phyloP scores from a whole-genome alignment of 106 monocot genomes.

The Ottelia alismoides region DNA sequence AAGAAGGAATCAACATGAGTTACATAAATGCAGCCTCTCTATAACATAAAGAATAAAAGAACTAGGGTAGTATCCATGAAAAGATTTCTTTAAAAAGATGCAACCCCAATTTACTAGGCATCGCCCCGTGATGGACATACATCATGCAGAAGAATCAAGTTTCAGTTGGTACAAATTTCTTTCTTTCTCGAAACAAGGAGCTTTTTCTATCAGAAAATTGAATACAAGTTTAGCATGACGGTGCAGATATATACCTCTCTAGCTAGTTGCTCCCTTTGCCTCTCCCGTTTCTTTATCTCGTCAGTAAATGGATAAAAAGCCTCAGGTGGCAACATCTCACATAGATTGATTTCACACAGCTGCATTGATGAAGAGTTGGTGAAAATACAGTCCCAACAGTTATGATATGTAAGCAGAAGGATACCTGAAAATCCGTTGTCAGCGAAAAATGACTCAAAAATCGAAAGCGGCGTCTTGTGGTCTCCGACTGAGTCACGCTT shows the following conservation, averaged over 20 bases:
- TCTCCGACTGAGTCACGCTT: slow-evolving; percentile 80
- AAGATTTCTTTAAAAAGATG: too few species aligned
- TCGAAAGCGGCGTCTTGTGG: slow-evolving; percentile 77
- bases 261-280: slow-evolving; percentile 52
- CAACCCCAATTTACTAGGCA: too few species aligned
- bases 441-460: slow-evolving; percentile 88
- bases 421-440: slow-evolving; percentile 86
- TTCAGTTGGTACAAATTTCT: too few species aligned
- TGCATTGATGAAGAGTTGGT: slow-evolving; percentile 17
- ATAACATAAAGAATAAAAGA: too few species aligned
- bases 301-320: slow-evolving; percentile 79
- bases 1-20: too few species aligned
- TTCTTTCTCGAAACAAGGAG: too few species aligned
- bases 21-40: too few species aligned
- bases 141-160: too few species aligned
- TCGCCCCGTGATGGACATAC: too few species aligned
- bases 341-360: slow-evolving; percentile 87
- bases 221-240: too few species aligned
- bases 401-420: not conserved
- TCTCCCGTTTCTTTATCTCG: slow-evolving; percentile 87
- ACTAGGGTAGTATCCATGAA: too few species aligned
- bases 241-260: slow-evolving; percentile 53
- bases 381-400: not conserved
- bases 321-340: slow-evolving; percentile 35
- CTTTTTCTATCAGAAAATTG: too few species aligned